Conservation (phyloP, 176 grass and related monocot genomes). For the Phoenix dactylifera region DNA sequence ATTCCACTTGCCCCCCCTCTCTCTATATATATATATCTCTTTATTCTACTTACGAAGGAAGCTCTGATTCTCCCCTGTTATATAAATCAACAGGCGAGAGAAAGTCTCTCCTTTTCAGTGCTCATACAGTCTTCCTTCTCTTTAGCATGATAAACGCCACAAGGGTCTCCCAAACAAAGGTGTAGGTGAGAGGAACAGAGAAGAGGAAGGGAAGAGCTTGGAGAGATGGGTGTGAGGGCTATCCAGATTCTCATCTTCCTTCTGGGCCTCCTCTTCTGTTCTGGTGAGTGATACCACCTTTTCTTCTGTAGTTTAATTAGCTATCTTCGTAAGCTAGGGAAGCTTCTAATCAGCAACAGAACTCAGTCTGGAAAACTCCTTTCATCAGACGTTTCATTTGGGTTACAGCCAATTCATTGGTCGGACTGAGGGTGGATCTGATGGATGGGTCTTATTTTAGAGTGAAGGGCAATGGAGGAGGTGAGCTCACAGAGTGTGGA, state of each 20-base stretch:
- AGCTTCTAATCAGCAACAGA: too few species aligned
- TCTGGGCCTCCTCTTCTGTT: conserved; percentile 26
- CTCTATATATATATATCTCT: not conserved
- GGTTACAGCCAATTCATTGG: too few species aligned
- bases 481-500: too few species aligned
- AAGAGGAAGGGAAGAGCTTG: conserved; percentile 6
- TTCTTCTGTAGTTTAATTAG: too few species aligned
- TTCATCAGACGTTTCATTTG: too few species aligned
- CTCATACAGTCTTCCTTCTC: not conserved
- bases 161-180: not conserved
- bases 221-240: conserved; percentile 30
- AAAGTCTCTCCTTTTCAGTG: conserved; percentile 31
- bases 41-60: conserved; percentile 39
- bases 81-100: conserved; percentile 33
- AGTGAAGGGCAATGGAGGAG: too few species aligned
- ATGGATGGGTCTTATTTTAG: too few species aligned
- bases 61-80: conserved; percentile 29
- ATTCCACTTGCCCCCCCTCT: conserved; percentile 18
- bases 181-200: not conserved
- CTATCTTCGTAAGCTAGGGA: too few species aligned
- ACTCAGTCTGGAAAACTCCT: too few species aligned
- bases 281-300: conserved; percentile 35
- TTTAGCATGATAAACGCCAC: not conserved
- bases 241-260: conserved; percentile 24
- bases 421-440: too few species aligned